A percentile compares a stretch with the other conserved stretches of the same genome.
phyloP scores from a whole-genome alignment of 345 rosid genomes.

The Melaleuca quinquenervia region DNA sequence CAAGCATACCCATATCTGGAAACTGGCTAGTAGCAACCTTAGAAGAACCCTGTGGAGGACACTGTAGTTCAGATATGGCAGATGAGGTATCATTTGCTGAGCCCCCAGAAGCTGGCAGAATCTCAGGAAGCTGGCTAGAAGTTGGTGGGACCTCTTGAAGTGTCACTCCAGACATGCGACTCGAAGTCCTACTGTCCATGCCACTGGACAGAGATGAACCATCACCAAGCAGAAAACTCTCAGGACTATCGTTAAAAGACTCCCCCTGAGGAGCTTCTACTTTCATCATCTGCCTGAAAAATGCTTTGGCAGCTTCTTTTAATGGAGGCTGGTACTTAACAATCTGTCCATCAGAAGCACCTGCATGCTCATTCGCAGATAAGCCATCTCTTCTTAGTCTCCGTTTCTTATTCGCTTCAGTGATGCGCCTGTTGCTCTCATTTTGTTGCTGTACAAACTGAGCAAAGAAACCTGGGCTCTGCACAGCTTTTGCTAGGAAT shows the following conservation, averaged over 20 bases:
- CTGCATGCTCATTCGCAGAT: constrained; percentile 29
- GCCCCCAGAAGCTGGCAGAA: background rate
- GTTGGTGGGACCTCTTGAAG: constrained; percentile 72
- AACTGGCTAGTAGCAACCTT: constrained; percentile 27
- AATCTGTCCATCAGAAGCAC: constrained; percentile 75
- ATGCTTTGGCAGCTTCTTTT: constrained; percentile 62
- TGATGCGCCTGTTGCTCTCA: constrained; percentile 63
- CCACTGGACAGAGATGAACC: constrained; percentile 29
- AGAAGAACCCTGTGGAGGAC: constrained; percentile 17
- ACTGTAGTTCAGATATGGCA: constrained; percentile 33
- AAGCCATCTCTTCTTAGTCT: constrained; percentile 71
- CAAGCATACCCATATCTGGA: constrained; percentile 14
- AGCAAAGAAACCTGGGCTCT: constrained; percentile 85
- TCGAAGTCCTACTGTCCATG: constrained; percentile 35
- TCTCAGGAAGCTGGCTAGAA: constrained; percentile 22
- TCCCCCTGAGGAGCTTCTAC: constrained; percentile 39
- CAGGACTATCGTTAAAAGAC: constrained; percentile 30
- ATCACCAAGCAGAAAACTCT: constrained; percentile 39
- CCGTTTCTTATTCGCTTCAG: constrained; percentile 76
- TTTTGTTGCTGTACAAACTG: constrained; percentile 97
- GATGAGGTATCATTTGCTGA: constrained; percentile 8
- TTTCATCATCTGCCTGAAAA: constrained; percentile 67
- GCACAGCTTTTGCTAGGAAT: constrained; percentile 90
- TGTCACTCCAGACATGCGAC: constrained; percentile 46
- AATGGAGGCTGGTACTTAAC: constrained; percentile 76